Percentiles rank a stretch among this genome's conserved stretches.
Evolutionary conservation across 1,284 basidiomycete genomes (phyloP).

Genomic region (Ceratobasidium sp.): DNA sequence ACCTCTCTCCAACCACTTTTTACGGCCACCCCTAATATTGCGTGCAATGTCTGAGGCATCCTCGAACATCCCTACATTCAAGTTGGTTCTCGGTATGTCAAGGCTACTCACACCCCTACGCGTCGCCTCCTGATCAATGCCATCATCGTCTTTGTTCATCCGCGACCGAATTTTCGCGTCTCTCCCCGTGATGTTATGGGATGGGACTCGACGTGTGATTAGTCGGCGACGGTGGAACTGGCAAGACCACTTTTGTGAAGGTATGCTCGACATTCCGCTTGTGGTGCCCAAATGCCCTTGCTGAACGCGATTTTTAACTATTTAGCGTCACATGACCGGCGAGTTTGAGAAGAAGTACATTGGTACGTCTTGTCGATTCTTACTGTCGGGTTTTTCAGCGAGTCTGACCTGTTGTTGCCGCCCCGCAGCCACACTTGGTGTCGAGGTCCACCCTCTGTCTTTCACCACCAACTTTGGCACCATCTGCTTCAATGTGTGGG

Average conservation of each 20-base stretch:
- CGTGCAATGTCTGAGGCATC: conserved; percentile 42
- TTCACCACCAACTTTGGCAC: conserved; percentile 99
- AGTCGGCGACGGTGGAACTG: conserved; percentile 99
- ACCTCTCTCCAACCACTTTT: conserved; percentile 10
- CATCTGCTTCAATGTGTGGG: conserved; percentile 99
- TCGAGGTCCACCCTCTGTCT: conserved; percentile 96
- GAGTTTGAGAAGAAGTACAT: conserved; percentile 99
- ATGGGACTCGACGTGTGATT: conserved; percentile 51
- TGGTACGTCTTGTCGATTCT: conserved; percentile 66
- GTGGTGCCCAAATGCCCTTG: conserved; percentile 6
- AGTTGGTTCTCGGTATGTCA: conserved; percentile 95
- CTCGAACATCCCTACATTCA: conserved; percentile 86
- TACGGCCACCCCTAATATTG: conserved; percentile 42
- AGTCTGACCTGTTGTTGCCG: conserved; percentile 45
- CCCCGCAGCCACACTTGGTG: conserved; percentile 92
- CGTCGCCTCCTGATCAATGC: conserved; percentile 17
- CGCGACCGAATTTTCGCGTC: conserved; percentile 24
- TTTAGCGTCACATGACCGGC: conserved; percentile 96
- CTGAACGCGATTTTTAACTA: conserved; percentile 48
- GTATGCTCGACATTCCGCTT: conserved; percentile 60
- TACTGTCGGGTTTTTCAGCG: not conserved
- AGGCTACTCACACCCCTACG: conserved; percentile 15
- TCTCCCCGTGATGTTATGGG: conserved; percentile 48
- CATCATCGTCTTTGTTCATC: conserved; percentile 52
- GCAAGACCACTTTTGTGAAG: conserved; percentile 98